These are phyloP conservation scores for Cystobasidium onofrii DNA, from an alignment of 768 basidiomycete genomes.

Conservation along the genomic window DNA sequence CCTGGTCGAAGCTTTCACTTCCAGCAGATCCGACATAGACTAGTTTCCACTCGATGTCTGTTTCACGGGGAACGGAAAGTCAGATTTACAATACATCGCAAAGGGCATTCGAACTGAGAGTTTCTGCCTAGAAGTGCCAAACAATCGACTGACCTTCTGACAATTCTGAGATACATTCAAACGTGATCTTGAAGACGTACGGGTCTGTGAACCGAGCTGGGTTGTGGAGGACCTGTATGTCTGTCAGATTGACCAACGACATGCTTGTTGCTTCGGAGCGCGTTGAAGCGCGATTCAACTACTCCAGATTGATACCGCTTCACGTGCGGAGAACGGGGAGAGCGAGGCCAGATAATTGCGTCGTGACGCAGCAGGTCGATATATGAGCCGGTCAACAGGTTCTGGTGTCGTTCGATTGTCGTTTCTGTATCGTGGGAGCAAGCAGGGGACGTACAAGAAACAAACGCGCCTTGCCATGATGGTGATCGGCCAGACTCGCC, in stretches of 20 bases:
- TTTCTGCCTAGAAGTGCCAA: no score
- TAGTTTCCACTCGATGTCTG: constrained; percentile 96
- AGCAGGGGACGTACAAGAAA: no score
- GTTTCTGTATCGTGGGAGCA: no score
- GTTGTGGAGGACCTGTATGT: constrained; percentile 42
- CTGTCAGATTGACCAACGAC: constrained; percentile 35
- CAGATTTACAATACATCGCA: no score
- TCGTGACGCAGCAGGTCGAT: no score
- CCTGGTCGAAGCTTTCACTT: constrained; percentile 85
- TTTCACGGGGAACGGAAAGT: no score
- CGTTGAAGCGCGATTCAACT: neutral
- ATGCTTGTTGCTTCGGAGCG: neutral
- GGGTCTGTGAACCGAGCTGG: constrained; percentile 66
- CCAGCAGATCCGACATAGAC: constrained; percentile 94
- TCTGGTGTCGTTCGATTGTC: no score
- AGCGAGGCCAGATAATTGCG: no score
- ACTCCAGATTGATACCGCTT: no score
- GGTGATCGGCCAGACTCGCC: neutral
- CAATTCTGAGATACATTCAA: constrained; percentile 87
- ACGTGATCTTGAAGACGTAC: constrained; percentile 89
- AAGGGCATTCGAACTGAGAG: no score
- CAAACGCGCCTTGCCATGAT: neutral
- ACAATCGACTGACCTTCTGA: constrained; percentile 62
- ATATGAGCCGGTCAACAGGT: no score
- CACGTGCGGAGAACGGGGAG: no score